Evolutionary conservation across 2,329 filamentous ascomycete genomes (phyloP).

Genomic region (Epichloe brachyelytri): DNA sequence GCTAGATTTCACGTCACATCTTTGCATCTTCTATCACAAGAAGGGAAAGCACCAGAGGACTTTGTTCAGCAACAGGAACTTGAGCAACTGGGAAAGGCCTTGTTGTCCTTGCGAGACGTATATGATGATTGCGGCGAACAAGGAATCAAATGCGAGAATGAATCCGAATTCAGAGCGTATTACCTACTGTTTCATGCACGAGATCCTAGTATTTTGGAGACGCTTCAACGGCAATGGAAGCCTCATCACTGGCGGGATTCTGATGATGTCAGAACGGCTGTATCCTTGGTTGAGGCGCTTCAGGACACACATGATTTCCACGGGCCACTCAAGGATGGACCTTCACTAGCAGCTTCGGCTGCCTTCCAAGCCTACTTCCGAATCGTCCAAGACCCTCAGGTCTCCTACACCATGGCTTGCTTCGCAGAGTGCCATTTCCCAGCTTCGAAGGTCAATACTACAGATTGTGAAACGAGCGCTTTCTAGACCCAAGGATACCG

Average conservation of each 20-base stretch:
- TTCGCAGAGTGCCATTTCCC: constrained; percentile 56
- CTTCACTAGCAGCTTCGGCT: constrained; percentile 35
- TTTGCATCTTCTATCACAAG: constrained; percentile 47
- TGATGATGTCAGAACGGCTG: constrained; percentile 46
- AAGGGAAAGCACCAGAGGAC: constrained; percentile 41
- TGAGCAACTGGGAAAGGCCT: constrained; percentile 52
- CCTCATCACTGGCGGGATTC: constrained; percentile 40
- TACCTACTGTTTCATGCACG: constrained; percentile 49
- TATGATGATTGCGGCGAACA: constrained; percentile 54
- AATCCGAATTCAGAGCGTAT: constrained; percentile 54
- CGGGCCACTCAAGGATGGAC: constrained; percentile 40
- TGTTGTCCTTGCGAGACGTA: constrained; percentile 51
- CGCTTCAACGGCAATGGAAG: constrained; percentile 44
- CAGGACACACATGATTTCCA: constrained; percentile 45
- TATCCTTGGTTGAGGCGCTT: constrained; percentile 46
- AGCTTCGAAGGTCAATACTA: constrained; percentile 45
- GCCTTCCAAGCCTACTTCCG: constrained; percentile 44
- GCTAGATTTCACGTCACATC: constrained; percentile 54
- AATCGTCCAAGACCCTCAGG: constrained; percentile 40
- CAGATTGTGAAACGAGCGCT: constrained; percentile 42
- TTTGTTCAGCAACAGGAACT: constrained; percentile 56
- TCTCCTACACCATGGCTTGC: constrained; percentile 59
- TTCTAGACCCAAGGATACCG: constrained; percentile 40
- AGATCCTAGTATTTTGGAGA: constrained; percentile 41
- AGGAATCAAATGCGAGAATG: constrained; percentile 45